These are phyloP conservation scores for Tubosaeta sp. DNA, from an alignment of 768 basidiomycete species.

Conservation along the genomic window DNA sequence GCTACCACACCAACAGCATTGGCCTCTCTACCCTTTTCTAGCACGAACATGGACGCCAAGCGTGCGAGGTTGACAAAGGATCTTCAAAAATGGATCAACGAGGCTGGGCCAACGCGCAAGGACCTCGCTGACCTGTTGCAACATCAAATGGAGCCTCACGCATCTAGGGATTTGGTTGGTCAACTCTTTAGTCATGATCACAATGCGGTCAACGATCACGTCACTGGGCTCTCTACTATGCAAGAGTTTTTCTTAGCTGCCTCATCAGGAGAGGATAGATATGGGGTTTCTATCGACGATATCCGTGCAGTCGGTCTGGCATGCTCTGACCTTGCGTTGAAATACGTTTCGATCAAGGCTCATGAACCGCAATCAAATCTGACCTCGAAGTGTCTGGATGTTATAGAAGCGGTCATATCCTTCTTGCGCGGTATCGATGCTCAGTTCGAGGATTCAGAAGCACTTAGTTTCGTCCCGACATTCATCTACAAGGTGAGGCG, in stretches of 20 bases:
- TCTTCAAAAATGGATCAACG: conserved; percentile 77
- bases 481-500: conserved; percentile 78
- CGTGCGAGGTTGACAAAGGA: conserved; percentile 71
- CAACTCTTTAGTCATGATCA: conserved; percentile 94
- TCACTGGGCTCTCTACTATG: conserved; percentile 69
- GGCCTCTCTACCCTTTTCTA: conserved; percentile 32
- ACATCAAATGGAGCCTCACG: conserved; percentile 86
- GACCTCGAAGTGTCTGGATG: conserved; percentile 82
- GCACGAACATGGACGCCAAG: conserved; percentile 43
- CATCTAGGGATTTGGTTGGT: conserved; percentile 68
- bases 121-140: conserved; percentile 85
- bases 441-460: conserved; percentile 83
- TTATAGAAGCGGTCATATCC: conserved; percentile 71
- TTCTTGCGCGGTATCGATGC: conserved; percentile 71
- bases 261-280: conserved; percentile 52
- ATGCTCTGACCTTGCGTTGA: conserved; percentile 87
- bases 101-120: conserved; percentile 75
- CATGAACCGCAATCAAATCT: conserved; percentile 91
- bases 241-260: conserved; percentile 70
- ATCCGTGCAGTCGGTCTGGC: conserved; percentile 67
- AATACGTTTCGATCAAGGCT: conserved; percentile 87
- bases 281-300: conserved; percentile 41
- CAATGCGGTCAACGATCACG: conserved; percentile 88
- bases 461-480: conserved; percentile 82
- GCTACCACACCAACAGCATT: conserved; percentile 31